Conservation (phyloP, 257 asterid species). For the Rauvolfia tetraphylla region DNA sequence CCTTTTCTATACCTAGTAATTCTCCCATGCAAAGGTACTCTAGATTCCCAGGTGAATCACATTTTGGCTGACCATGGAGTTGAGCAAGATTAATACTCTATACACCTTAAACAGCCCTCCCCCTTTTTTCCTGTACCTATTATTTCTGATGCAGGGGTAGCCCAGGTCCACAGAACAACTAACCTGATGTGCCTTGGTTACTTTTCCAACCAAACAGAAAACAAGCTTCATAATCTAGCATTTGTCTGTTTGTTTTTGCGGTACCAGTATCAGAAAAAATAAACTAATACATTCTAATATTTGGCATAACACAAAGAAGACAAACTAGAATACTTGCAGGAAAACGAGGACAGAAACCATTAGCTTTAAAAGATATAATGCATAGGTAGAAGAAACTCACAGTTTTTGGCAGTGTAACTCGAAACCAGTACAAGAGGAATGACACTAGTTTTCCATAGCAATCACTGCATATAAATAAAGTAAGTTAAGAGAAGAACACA, state of each 20-base stretch:
- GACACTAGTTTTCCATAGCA: slow-evolving; percentile 81
- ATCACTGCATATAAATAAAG: slow-evolving; percentile 49
- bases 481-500: slow-evolving; percentile 13
- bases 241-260: not conserved
- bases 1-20: too few species aligned
- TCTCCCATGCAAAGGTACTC: too few species aligned
- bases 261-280: not conserved
- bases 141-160: too few species aligned
- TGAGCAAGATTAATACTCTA: not conserved
- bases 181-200: not conserved
- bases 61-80: too few species aligned
- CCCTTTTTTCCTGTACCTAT: too few species aligned
- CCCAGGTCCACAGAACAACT: too few species aligned
- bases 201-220: not conserved
- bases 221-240: not conserved
- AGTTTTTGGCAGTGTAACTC: slow-evolving; percentile 61
- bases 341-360: not conserved
- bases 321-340: too few species aligned
- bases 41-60: too few species aligned
- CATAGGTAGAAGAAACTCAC: slow-evolving; percentile 41
- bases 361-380: not conserved
- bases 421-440: slow-evolving; percentile 89
- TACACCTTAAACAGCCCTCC: not conserved
- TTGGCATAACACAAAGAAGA: not conserved
- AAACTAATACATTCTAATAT: not conserved